Percentiles rank a stretch among this genome's conserved stretches.
phyloP scores from a whole-genome alignment of 148 eudicot species.

The Fagopyrum esculentum region DNA sequence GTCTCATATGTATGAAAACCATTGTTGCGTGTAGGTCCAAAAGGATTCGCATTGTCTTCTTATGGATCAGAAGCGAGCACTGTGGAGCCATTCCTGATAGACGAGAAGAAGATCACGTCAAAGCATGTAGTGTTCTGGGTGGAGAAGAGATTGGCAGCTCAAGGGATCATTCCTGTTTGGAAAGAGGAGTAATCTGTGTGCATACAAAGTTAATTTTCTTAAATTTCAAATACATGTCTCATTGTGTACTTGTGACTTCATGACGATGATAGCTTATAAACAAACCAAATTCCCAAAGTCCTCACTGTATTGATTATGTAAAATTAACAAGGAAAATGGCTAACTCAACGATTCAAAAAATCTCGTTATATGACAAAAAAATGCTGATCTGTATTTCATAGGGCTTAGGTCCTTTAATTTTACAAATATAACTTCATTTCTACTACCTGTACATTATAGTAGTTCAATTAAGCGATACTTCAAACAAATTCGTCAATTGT shows the following conservation, averaged over 20 bases:
- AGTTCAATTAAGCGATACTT: too few relatives aligned
- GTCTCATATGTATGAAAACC: constrained; percentile 4
- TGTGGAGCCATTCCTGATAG: constrained; percentile 82
- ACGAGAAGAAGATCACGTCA: constrained; percentile 73
- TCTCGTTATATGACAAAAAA: too few relatives aligned
- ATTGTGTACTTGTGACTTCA: constrained; percentile 3
- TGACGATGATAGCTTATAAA: neutral
- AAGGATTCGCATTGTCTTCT: constrained; percentile 64
- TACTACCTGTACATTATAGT: too few relatives aligned
- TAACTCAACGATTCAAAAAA: too few relatives aligned
- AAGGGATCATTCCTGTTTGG: constrained; percentile 86
- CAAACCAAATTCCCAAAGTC: neutral
- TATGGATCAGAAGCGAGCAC: constrained; percentile 69
- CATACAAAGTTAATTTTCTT: constrained; percentile 5
- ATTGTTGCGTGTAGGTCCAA: constrained; percentile 42
- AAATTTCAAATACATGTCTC: too few relatives aligned
- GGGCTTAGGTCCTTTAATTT: too few relatives aligned
- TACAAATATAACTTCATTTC: too few relatives aligned
- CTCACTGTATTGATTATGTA: too few relatives aligned
- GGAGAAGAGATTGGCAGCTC: constrained; percentile 92
- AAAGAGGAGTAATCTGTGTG: constrained; percentile 16
- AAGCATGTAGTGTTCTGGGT: constrained; percentile 83
- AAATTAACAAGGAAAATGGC: too few relatives aligned
- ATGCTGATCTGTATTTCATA: too few relatives aligned
- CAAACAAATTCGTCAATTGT: too few relatives aligned